Evolutionary conservation across 371 early-diverging fungal species (phyloP).

Genomic region (Capillidium rhysosporum): DNA sequence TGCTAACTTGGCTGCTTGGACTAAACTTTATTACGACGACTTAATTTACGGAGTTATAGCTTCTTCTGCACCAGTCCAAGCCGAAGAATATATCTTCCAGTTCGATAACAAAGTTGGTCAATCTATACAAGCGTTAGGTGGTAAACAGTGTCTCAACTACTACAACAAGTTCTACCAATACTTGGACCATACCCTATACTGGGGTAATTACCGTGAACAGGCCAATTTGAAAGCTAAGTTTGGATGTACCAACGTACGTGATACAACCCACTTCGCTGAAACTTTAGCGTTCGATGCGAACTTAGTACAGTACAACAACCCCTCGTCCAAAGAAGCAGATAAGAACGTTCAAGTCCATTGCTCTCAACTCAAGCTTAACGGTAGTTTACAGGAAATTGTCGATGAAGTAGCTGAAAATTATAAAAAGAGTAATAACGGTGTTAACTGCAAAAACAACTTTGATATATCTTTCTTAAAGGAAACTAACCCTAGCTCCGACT

Average conservation of each 20-base stretch:
- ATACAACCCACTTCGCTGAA: not conserved
- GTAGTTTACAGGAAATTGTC: not conserved
- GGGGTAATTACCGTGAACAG: not conserved
- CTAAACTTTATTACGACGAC: conserved; percentile 36
- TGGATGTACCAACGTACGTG: not conserved
- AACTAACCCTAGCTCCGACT: not conserved
- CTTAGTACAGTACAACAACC: not conserved
- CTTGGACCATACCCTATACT: not conserved
- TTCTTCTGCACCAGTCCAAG: conserved; percentile 44
- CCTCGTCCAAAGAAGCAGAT: not conserved
- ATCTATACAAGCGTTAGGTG: not conserved
- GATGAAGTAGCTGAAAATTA: not conserved
- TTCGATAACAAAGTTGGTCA: conserved; percentile 15
- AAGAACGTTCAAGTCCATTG: not conserved
- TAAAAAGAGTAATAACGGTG: not conserved
- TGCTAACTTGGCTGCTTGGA: conserved; percentile 51
- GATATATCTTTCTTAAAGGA: too few relatives aligned
- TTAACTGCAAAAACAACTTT: not conserved
- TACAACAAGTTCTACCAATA: not conserved
- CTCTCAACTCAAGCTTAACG: not conserved
- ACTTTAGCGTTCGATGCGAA: not conserved
- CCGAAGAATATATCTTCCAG: conserved; percentile 30
- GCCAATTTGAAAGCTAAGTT: not conserved
- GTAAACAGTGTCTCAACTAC: not conserved
- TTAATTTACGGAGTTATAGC: conserved; percentile 43